Percentiles rank a stretch among this genome's conserved stretches.
phyloP scores from a whole-genome alignment of 2,329 filamentous ascomycete genomes.

The Zymoseptoria tritici region DNA sequence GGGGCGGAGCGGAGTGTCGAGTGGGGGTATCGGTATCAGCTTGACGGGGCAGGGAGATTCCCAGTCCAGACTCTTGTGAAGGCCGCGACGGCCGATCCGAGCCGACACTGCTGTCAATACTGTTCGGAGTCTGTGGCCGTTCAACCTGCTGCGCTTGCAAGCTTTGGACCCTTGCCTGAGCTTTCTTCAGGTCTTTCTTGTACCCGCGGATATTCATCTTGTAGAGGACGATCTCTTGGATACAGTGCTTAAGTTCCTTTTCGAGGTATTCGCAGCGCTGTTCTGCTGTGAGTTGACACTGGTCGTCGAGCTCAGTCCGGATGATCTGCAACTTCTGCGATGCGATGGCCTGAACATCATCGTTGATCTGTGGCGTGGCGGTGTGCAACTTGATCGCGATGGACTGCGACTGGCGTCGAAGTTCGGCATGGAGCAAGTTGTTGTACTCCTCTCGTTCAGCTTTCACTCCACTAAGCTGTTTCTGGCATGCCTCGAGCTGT shows the following conservation, averaged over 20 bases:
- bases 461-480: constrained; percentile 11
- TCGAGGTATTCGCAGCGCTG: constrained; percentile 19
- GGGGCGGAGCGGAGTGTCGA: not conserved
- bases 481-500: constrained; percentile 1
- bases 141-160: constrained; percentile 11
- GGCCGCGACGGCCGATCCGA: not conserved
- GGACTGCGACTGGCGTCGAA: constrained; percentile 30
- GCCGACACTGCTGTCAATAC: constrained; percentile 2
- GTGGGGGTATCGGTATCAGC: not conserved
- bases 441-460: constrained; percentile 36
- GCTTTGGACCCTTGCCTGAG: constrained; percentile 24
- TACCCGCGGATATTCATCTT: constrained; percentile 44
- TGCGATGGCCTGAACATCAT: constrained; percentile 6
- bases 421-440: constrained; percentile 34
- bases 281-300: not conserved
- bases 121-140: constrained; percentile 8
- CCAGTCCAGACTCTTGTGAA: constrained; percentile 9
- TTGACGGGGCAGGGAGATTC: constrained; percentile 6
- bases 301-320: not conserved
- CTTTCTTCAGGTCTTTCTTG: constrained; percentile 32
- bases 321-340: not conserved
- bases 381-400: constrained; percentile 8
- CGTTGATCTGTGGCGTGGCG: constrained; percentile 12
- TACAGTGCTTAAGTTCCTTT: constrained; percentile 21
- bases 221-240: constrained; percentile 43